Base-by-base conservation (phyloP, 2,329 filamentous ascomycete genomes). In the Ascochyta clinopodiicola region DNA sequence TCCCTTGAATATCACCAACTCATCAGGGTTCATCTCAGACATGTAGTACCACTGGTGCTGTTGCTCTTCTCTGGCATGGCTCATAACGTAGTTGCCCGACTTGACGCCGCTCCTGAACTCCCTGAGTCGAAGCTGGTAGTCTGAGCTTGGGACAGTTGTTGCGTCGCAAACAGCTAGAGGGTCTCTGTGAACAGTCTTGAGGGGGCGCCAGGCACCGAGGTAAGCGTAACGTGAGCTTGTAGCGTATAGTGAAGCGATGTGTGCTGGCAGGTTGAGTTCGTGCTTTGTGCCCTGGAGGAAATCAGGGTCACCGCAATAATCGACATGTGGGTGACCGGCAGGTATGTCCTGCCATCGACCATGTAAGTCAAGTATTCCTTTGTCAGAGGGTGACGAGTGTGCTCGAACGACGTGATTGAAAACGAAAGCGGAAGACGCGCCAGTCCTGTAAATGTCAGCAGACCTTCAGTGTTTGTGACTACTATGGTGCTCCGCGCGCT, bases 381-480 rank as follows among this genome's bases (percentile, higher is more conserved):
- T 78, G 34, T 79, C 77, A 2, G 68, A 70, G 0, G 80, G 81
- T 0, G 83, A 76, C 59, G 82, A 77, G 63, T 79, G 75, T 3
- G 70, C 64, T 60, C 78, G 79, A 34, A 77, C 77, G 15, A 72
- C 76, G 31, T 73, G 75, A 24, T 67, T 67, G 49, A 65, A 66
- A 78, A 80, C 19, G 40, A 64, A 51, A 19, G 58, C 61, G 22
- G 48, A 54, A 17, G 57, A 56, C 7, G 61, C 62, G 24, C 52
- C 56, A 13, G 62, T 66, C 27, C 62, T 67, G 37, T 22, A 6
- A 25, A 21, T 6, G 36, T 52, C 37, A 46, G 43, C 21, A 12
- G 9, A 19, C 5, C n/a, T n/a, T 19, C 6, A n/a, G 13, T 12
- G 21, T 8, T 8, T 29, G 27, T 13, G 12, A 49, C 34, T 37